Conservation (phyloP, 805 yeast species). For the Barnettozyma pratensis region DNA sequence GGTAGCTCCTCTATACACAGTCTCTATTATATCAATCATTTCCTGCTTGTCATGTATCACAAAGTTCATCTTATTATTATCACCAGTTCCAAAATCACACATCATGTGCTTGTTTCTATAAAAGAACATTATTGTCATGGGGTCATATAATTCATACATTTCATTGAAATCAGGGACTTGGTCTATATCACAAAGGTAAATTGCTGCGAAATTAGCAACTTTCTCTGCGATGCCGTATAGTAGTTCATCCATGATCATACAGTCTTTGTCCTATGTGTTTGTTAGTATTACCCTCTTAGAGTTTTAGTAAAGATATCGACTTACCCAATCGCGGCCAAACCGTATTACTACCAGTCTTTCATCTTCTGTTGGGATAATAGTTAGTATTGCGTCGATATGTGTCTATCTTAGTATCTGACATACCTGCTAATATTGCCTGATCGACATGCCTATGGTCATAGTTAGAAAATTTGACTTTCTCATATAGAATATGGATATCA, state of each 20-base stretch:
- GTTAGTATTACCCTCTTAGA: background rate
- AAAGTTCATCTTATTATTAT: slow-evolving; percentile 90
- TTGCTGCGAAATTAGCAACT: slow-evolving; percentile 80
- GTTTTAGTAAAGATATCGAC: background rate
- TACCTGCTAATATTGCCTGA: slow-evolving; percentile 79
- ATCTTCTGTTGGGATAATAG: slow-evolving; percentile 44
- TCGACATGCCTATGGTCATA: slow-evolving; percentile 69
- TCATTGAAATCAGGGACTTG: slow-evolving; percentile 86
- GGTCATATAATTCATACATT: slow-evolving; percentile 88
- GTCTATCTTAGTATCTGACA: background rate
- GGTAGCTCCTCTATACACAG: slow-evolving; percentile 83
- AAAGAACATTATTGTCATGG: slow-evolving; percentile 90
- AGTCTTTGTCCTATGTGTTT: slow-evolving; percentile 45
- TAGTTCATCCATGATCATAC: slow-evolving; percentile 88
- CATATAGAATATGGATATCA: background rate
- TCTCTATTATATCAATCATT: slow-evolving; percentile 84
- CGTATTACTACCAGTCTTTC: slow-evolving; percentile 83
- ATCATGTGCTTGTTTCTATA: slow-evolving; percentile 92
- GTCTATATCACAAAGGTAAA: slow-evolving; percentile 84
- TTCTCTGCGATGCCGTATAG: slow-evolving; percentile 75
- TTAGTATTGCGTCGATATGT: background rate
- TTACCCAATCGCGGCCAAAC: slow-evolving; percentile 67
- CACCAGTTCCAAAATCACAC: slow-evolving; percentile 98
- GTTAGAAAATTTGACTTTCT: background rate
- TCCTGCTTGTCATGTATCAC: slow-evolving; percentile 76